Conservation (phyloP, 352 stramenopile species). For the Albugo candida region DNA sequence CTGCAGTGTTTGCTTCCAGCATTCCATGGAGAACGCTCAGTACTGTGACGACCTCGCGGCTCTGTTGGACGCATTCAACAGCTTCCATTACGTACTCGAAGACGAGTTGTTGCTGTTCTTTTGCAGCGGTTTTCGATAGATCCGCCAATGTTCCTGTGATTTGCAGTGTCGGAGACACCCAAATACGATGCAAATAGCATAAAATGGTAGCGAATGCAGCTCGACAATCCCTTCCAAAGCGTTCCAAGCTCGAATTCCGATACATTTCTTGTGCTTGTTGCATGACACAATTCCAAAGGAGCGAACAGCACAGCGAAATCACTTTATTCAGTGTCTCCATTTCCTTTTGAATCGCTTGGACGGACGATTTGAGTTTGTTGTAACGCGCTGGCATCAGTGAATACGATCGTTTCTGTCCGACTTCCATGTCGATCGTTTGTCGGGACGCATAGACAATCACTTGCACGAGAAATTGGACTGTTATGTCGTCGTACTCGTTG, state of each 20-base stretch:
- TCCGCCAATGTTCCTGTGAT: constrained; percentile 5
- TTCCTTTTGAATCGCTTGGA: constrained; percentile 38
- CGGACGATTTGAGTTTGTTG: constrained; percentile 23
- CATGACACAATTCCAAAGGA: constrained; percentile 60
- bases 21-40: too few relatives aligned
- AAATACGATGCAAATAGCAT: not conserved
- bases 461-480: constrained; percentile 59
- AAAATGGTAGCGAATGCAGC: constrained; percentile 20
- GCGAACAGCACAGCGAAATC: constrained; percentile 40
- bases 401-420: constrained; percentile 38
- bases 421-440: constrained; percentile 45
- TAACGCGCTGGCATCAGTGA: not conserved
- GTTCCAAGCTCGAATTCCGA: constrained; percentile 4
- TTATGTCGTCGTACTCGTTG: constrained; percentile 51
- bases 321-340: constrained; percentile 55
- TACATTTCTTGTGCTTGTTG: constrained; percentile 13
- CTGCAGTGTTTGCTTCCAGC: too few relatives aligned
- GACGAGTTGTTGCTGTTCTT: constrained; percentile 8
- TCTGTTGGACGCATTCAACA: constrained; percentile 8
- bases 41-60: constrained; percentile 18
- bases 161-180: not conserved
- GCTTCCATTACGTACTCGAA: constrained; percentile 39
- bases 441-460: constrained; percentile 56
- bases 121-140: constrained; percentile 14
- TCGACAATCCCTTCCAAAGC: constrained; percentile 9